Evolutionary conservation across 148 eudicot genomes (phyloP).

Genomic region (Mesembryanthemum crystallinum): DNA sequence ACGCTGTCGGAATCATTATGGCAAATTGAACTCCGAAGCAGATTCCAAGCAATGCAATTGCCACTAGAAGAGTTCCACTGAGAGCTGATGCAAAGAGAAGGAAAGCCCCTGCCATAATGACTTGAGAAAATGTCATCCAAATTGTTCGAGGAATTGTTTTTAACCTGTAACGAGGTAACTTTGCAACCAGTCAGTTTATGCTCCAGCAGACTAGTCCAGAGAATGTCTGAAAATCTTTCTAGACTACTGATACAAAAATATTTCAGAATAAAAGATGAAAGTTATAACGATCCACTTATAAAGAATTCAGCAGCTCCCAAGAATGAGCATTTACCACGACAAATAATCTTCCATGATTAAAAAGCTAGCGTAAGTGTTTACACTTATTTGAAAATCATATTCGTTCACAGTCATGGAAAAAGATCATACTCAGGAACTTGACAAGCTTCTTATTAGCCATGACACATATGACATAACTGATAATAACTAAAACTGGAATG

Average conservation of each 20-base stretch:
- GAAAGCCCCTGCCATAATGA: slow-evolving; percentile 61
- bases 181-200: slow-evolving; percentile 15
- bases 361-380: no score
- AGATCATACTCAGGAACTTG: not conserved
- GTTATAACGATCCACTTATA: not conserved
- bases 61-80: slow-evolving; percentile 62
- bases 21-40: slow-evolving; percentile 90
- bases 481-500: not conserved
- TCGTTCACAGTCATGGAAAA: not conserved
- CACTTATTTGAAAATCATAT: no score
- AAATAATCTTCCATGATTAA: not conserved
- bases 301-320: not conserved
- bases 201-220: not conserved
- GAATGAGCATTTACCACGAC: not conserved
- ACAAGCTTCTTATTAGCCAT: no score
- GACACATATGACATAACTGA: not conserved
- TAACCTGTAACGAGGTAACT: slow-evolving; percentile 48
- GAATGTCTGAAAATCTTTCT: not conserved
- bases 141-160: slow-evolving; percentile 74
- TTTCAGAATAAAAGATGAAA: not conserved
- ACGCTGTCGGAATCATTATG: slow-evolving; percentile 89
- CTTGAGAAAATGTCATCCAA: slow-evolving; percentile 79
- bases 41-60: slow-evolving; percentile 79
- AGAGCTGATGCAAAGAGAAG: slow-evolving; percentile 76
- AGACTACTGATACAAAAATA: no score